Conservation (phyloP, 208 protist species). For the Sergeia podlipaevii region DNA sequence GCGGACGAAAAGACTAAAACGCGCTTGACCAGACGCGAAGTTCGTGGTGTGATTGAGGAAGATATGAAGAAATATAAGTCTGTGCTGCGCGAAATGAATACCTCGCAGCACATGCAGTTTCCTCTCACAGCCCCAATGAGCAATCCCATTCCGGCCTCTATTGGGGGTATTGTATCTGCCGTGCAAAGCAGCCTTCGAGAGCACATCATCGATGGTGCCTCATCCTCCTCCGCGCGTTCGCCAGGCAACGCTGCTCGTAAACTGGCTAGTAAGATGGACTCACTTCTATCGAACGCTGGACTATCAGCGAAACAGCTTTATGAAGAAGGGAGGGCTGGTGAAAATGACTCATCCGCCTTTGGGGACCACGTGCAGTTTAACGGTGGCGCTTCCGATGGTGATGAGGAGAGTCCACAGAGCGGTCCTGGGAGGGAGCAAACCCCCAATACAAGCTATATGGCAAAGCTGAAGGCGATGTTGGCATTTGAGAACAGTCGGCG, state of each 20-base stretch:
- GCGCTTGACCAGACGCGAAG: slow-evolving; percentile 48
- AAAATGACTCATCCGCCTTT: slow-evolving; percentile 11
- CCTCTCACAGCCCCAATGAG: slow-evolving; percentile 72
- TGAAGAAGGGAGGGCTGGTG: neutral
- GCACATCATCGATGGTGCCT: neutral
- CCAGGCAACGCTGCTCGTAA: slow-evolving; percentile 35
- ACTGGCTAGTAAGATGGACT: slow-evolving; percentile 49
- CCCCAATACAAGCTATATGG: slow-evolving; percentile 61
- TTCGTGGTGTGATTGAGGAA: slow-evolving; percentile 58
- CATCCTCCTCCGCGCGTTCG: too few relatives aligned
- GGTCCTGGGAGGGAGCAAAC: slow-evolving; percentile 11
- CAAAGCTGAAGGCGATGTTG: slow-evolving; percentile 90
- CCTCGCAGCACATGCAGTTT: slow-evolving; percentile 71
- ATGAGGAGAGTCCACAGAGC: slow-evolving; percentile 1
- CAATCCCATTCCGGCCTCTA: slow-evolving; percentile 55
- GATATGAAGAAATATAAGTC: slow-evolving; percentile 77
- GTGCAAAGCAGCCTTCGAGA: slow-evolving; percentile 14
- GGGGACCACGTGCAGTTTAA: slow-evolving; percentile 40
- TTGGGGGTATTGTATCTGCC: slow-evolving; percentile 71
- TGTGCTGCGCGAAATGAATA: slow-evolving; percentile 61
- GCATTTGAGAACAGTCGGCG: slow-evolving; percentile 83
- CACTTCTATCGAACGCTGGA: slow-evolving; percentile 52
- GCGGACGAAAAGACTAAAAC: slow-evolving; percentile 67
- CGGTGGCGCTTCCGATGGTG: slow-evolving; percentile 18
- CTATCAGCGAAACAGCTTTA: slow-evolving; percentile 26